Percentiles rank a stretch among this genome's conserved stretches.
Evolutionary conservation across 352 stramenopile species (phyloP).

Genomic region (Phytophthora ramorum): DNA sequence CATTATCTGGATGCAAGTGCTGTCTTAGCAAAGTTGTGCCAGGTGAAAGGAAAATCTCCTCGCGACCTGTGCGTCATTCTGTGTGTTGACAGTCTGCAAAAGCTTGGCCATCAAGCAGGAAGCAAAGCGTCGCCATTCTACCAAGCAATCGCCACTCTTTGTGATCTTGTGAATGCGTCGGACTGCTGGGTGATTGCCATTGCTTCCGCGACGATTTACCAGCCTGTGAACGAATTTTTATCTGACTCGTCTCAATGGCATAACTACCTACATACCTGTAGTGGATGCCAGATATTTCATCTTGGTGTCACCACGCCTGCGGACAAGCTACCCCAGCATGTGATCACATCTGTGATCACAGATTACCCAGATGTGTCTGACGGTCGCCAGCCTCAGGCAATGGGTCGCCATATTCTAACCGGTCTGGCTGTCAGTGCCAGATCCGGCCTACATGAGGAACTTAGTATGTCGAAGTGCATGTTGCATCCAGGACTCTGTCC

Average conservation of each 20-base stretch:
- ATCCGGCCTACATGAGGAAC: too few species aligned
- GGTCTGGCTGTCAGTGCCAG: too few species aligned
- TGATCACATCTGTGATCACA: too few species aligned
- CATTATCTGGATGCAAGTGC: neutral
- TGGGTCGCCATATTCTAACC: too few species aligned
- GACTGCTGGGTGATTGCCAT: conserved; percentile 21
- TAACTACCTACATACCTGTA: neutral
- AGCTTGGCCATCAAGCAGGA: conserved; percentile 8
- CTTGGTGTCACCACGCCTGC: too few species aligned
- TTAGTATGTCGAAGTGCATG: too few species aligned
- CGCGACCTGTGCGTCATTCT: conserved; percentile 21
- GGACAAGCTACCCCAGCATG: too few species aligned
- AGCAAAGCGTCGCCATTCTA: neutral
- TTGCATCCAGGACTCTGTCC: too few species aligned
- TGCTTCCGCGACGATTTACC: conserved; percentile 12
- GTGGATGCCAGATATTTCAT: too few species aligned
- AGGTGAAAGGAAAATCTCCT: neutral
- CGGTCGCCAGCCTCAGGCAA: too few species aligned
- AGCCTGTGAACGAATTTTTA: conserved; percentile 9
- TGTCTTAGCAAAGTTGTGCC: neutral
- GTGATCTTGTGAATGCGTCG: conserved; percentile 14
- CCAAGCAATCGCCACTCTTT: neutral
- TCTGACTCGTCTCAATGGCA: neutral
- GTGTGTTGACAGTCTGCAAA: conserved; percentile 15
- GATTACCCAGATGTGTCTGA: too few species aligned